These are phyloP conservation scores for Cephalotrichum gorgonifer DNA, from an alignment of 2,329 filamentous ascomycete genomes.

Conservation along the genomic window DNA sequence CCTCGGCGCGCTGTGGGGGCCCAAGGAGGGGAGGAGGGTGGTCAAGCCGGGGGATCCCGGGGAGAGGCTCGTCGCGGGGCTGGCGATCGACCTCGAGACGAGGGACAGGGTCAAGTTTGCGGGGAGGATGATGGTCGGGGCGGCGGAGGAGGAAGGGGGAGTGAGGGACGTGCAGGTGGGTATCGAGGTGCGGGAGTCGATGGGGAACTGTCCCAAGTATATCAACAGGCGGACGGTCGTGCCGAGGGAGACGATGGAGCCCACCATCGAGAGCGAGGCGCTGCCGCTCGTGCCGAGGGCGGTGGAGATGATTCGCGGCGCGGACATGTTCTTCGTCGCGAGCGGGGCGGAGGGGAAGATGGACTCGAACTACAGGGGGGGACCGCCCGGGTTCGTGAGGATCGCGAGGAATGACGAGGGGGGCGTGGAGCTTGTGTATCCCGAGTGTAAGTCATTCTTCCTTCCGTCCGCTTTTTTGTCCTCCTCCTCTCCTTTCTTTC, in stretches of 20 bases:
- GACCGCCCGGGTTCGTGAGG: slow-evolving; percentile 62
- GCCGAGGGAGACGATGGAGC: slow-evolving; percentile 36
- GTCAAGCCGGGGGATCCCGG: slow-evolving; percentile 27
- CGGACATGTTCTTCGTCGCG: slow-evolving; percentile 73
- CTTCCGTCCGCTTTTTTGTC: too few species aligned
- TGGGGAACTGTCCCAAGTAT: slow-evolving; percentile 85
- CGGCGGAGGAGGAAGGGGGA: slow-evolving; percentile 27
- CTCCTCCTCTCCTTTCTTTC: too few species aligned
- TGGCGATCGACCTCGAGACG: slow-evolving; percentile 57
- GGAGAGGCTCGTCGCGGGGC: slow-evolving; percentile 16
- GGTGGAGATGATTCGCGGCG: slow-evolving; percentile 45
- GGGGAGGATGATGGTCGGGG: slow-evolving; percentile 58
- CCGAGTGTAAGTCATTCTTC: slow-evolving; percentile 47
- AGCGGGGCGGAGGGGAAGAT: slow-evolving; percentile 51
- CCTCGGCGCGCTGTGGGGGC: slow-evolving; percentile 48
- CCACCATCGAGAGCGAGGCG: slow-evolving; percentile 26
- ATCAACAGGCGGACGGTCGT: slow-evolving; percentile 61
- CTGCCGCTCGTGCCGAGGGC: slow-evolving; percentile 41
- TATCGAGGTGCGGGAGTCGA: slow-evolving; percentile 57
- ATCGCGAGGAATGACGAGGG: slow-evolving; percentile 45
- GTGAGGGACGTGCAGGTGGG: slow-evolving; percentile 41
- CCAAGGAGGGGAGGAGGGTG: slow-evolving; percentile 24
- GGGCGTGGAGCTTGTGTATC: slow-evolving; percentile 53
- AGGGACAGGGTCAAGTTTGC: slow-evolving; percentile 65
- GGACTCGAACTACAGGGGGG: slow-evolving; percentile 79